Conservation (phyloP, 495 filamentous ascomycete genomes). For the Penicillium turbatum region DNA sequence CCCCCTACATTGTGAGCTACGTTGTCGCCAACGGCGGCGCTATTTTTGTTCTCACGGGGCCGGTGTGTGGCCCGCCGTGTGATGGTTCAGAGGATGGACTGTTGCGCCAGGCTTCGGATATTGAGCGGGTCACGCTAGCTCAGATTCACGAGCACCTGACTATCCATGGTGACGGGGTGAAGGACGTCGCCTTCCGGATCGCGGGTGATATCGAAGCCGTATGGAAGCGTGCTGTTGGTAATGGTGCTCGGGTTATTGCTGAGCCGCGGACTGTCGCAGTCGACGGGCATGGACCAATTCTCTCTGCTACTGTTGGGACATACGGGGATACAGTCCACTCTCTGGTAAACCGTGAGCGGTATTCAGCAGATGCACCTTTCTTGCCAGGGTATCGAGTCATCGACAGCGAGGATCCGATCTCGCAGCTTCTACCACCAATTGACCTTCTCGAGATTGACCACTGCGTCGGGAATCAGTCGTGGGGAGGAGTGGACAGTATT, state of each 20-base stretch:
- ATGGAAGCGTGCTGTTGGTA: constrained; percentile 57
- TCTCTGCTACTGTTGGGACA: constrained; percentile 64
- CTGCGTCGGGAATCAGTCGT: constrained; percentile 83
- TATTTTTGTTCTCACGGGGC: constrained; percentile 71
- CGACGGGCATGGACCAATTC: constrained; percentile 45
- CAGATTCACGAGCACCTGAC: constrained; percentile 67
- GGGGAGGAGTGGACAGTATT: constrained; percentile 65
- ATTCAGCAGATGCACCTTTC: constrained; percentile 55
- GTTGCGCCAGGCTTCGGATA: constrained; percentile 3
- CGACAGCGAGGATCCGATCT: constrained; percentile 39
- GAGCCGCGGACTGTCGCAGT: constrained; percentile 46
- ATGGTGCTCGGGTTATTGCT: constrained; percentile 57
- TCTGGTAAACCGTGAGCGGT: constrained; percentile 58
- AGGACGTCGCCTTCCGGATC: constrained; percentile 78
- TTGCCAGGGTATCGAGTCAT: constrained; percentile 63
- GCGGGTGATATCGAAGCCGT: constrained; percentile 61
- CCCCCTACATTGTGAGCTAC: constrained; percentile 63
- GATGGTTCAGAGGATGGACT: constrained; percentile 20
- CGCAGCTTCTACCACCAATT: constrained; percentile 47
- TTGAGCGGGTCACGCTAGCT: constrained; percentile 50
- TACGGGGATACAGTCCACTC: constrained; percentile 86
- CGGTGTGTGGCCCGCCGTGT: constrained; percentile 50
- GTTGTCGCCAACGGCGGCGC: constrained; percentile 66
- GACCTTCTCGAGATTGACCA: constrained; percentile 69
- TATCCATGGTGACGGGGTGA: constrained; percentile 75